These are phyloP conservation scores for Tolypocladium ophioglossoides DNA, from an alignment of 2,329 filamentous ascomycete species.

Conservation along the genomic window DNA sequence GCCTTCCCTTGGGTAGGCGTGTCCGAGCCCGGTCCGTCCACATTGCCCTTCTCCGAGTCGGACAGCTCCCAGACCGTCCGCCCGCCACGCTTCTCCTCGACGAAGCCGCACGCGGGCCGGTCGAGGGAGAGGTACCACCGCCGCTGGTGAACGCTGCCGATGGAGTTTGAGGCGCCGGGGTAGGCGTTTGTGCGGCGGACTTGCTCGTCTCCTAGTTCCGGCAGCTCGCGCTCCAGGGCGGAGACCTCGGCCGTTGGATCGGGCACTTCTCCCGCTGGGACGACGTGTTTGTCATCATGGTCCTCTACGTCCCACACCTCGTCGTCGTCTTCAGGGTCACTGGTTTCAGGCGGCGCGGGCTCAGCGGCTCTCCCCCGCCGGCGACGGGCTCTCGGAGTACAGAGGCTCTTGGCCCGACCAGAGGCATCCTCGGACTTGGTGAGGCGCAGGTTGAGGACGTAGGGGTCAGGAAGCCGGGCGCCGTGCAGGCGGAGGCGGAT, in stretches of 20 bases:
- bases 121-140: constrained; percentile 58
- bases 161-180: constrained; percentile 51
- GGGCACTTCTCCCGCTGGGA: constrained; percentile 8
- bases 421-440: constrained; percentile 30
- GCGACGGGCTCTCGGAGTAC: neutral
- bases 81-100: constrained; percentile 17
- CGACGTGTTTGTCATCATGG: constrained; percentile 9
- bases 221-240: constrained; percentile 28
- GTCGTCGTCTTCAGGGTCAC: constrained; percentile 8
- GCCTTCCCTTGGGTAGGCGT: neutral
- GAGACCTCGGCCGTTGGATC: constrained; percentile 12
- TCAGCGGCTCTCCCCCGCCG: neutral
- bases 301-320: neutral
- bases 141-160: constrained; percentile 57
- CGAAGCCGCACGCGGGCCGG: constrained; percentile 46
- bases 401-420: constrained; percentile 14
- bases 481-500: constrained; percentile 46
- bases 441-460: constrained; percentile 45
- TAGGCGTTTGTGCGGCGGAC: constrained; percentile 56
- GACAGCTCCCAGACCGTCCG: constrained; percentile 5
- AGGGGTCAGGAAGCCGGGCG: constrained; percentile 38
- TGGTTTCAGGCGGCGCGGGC: constrained; percentile 13
- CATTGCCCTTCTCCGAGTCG: neutral
- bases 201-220: constrained; percentile 38
- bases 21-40: neutral